A percentile compares a stretch with the other conserved stretches of the same genome.
Evolutionary conservation across 768 basidiomycete genomes (phyloP).

Genomic region (Amanita phalloides): DNA sequence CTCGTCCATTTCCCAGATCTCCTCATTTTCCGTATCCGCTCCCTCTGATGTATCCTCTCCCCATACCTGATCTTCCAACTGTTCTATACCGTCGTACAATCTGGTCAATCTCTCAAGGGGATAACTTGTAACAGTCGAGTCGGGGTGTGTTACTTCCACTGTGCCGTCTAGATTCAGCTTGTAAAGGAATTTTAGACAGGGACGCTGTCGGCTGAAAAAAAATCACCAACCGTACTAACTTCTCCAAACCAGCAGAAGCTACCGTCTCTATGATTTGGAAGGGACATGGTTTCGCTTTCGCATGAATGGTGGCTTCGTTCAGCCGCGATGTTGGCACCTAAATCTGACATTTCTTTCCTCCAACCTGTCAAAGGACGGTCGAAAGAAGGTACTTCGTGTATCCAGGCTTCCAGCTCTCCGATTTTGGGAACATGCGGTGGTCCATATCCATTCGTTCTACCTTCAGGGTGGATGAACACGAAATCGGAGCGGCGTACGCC

Average conservation of each 20-base stretch:
- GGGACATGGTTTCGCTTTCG: constrained; percentile 30
- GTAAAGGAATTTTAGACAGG: constrained; percentile 4
- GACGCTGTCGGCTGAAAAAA: constrained; percentile 5
- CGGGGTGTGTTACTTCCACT: constrained; percentile 63
- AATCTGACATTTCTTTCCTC: constrained; percentile 61
- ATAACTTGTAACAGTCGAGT: constrained; percentile 34
- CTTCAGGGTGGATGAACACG: constrained; percentile 67
- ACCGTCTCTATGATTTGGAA: constrained; percentile 27
- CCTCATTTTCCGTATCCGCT: constrained; percentile 32
- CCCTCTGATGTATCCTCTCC: constrained; percentile 35
- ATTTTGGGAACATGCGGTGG: constrained; percentile 70
- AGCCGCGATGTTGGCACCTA: constrained; percentile 48
- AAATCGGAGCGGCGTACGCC: constrained; percentile 80
- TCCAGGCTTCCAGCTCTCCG: constrained; percentile 77
- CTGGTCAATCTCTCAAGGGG: constrained; percentile 62
- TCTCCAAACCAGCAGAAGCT: constrained; percentile 77
- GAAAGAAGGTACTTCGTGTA: constrained; percentile 45
- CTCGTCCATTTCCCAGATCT: constrained; percentile 29
- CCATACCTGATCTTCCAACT: constrained; percentile 63
- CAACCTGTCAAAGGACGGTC: constrained; percentile 53
- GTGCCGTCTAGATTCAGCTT: constrained; percentile 70
- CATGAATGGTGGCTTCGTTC: constrained; percentile 27
- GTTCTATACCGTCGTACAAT: constrained; percentile 74
- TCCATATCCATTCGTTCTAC: constrained; percentile 61
- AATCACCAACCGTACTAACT: constrained; percentile 52